phyloP scores from a whole-genome alignment of 1,284 basidiomycete genomes.

The Grifola frondosa region DNA sequence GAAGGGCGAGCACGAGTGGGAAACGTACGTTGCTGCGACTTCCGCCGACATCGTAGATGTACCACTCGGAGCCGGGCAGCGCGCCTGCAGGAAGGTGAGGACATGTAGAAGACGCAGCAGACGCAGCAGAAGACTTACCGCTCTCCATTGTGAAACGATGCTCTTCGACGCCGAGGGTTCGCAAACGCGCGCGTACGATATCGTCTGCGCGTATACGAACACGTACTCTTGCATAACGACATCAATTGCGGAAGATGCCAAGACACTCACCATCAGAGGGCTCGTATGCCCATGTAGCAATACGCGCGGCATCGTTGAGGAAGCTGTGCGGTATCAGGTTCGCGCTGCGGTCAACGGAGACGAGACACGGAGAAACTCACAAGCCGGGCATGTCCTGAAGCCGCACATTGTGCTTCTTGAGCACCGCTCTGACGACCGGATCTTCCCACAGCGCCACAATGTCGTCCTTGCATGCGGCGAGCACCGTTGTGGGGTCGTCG shows the following conservation, averaged over 20 bases:
- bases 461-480: conserved; percentile 31
- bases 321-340: conserved; percentile 52
- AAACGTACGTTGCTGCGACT: conserved; percentile 48
- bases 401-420: conserved; percentile 47
- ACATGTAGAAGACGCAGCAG: background rate
- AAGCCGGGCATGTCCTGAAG: conserved; percentile 58
- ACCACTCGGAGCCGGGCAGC: conserved; percentile 50
- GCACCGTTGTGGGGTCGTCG: conserved; percentile 27
- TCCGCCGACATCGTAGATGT: conserved; percentile 67
- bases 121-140: conserved; percentile 33
- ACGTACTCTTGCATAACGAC: background rate
- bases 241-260: background rate
- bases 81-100: conserved; percentile 19
- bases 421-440: conserved; percentile 44
- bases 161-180: conserved; percentile 66
- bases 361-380: conserved; percentile 36
- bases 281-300: conserved; percentile 50
- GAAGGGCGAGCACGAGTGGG: background rate
- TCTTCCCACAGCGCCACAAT: conserved; percentile 61
- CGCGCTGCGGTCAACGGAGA: background rate
- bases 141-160: conserved; percentile 57
- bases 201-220: conserved; percentile 40
- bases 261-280: conserved; percentile 44
- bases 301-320: conserved; percentile 57
- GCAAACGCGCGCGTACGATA: conserved; percentile 59